Evolutionary conservation across 116 monocot genomes (phyloP).

Genomic region (Papilionanthe hybrid): DNA sequence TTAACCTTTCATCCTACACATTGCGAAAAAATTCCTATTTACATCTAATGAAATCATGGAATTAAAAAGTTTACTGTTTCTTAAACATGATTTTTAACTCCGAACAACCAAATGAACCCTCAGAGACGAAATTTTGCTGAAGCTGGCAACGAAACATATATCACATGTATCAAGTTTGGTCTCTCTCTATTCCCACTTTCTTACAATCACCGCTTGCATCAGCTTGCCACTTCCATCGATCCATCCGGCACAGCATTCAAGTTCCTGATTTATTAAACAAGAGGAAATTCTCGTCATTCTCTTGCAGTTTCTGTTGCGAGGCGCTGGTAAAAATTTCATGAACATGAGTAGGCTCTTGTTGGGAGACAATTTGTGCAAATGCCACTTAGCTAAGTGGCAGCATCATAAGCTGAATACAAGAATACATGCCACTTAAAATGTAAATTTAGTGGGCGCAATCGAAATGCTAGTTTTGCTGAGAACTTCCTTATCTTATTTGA

Average conservation of each 20-base stretch:
- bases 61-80: too few species aligned
- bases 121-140: too few species aligned
- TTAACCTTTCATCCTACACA: too few species aligned
- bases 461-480: not conserved
- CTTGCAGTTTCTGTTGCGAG: not conserved
- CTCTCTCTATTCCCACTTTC: not conserved
- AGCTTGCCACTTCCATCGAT: not conserved
- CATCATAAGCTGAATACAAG: not conserved
- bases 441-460: not conserved
- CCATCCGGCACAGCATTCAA: not conserved
- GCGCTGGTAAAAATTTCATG: not conserved
- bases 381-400: not conserved
- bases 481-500: not conserved
- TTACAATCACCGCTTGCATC: not conserved
- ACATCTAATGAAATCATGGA: too few species aligned
- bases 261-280: not conserved
- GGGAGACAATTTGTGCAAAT: not conserved
- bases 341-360: not conserved
- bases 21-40: too few species aligned
- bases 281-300: not conserved
- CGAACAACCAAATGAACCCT: too few species aligned
- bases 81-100: too few species aligned
- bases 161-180: too few species aligned
- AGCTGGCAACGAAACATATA: too few species aligned
- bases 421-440: not conserved